These are phyloP conservation scores for Paecilomyces sp. DNA, from an alignment of 2,329 filamentous ascomycete genomes.

Conservation along the genomic window DNA sequence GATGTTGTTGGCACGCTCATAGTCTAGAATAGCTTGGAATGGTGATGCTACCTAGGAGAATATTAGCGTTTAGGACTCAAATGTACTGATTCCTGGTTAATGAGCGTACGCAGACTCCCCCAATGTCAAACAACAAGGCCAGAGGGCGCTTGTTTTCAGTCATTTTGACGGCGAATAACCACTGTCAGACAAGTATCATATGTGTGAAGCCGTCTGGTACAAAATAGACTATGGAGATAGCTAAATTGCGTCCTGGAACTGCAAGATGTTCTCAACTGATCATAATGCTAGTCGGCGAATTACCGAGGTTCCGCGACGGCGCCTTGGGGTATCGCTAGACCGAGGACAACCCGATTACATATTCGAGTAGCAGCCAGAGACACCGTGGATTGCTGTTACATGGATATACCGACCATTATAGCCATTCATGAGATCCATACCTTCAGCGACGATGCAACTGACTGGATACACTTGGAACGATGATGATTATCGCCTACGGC, in stretches of 20 bases:
- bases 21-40: constrained; percentile 87
- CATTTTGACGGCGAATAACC: constrained; percentile 21
- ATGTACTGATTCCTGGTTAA: background rate
- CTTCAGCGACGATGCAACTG: background rate
- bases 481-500: background rate
- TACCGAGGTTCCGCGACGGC: constrained; percentile 21
- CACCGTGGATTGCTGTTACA: background rate
- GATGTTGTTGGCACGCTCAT: constrained; percentile 69
- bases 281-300: constrained; percentile 3
- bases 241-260: background rate
- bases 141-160: constrained; percentile 49
- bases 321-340: background rate
- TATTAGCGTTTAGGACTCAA: constrained; percentile 4
- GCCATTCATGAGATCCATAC: background rate
- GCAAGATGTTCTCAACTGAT: background rate
- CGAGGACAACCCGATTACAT: background rate
- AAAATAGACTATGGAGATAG: background rate
- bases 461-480: background rate
- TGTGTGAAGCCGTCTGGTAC: background rate
- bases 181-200: background rate
- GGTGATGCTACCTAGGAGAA: constrained; percentile 69
- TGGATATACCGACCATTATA: background rate
- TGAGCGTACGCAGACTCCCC: constrained; percentile 83
- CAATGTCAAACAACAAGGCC: constrained; percentile 87
- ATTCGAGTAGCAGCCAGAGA: background rate